phyloP scores from a whole-genome alignment of 306 rosid genomes.

The Cajanus cajan region DNA sequence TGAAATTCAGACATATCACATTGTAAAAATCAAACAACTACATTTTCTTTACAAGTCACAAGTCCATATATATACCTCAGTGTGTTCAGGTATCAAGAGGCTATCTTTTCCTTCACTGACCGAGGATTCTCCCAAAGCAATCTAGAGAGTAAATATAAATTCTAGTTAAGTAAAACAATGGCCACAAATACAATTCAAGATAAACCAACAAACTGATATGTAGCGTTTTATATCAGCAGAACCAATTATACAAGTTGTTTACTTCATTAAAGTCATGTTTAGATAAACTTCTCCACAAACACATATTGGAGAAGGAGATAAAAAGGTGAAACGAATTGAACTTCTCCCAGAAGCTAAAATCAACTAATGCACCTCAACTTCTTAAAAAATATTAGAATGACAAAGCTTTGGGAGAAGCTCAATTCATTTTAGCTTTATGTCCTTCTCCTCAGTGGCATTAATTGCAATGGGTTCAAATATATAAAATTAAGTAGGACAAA shows the following conservation, averaged over 20 bases:
- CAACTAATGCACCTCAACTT: neutral
- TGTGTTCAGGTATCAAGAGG: conserved; percentile 66
- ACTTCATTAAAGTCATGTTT: neutral
- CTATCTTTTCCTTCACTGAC: conserved; percentile 71
- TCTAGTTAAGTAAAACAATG: neutral
- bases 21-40: neutral
- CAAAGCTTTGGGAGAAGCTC: neutral
- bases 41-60: conserved; percentile 1
- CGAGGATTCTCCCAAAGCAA: conserved; percentile 55
- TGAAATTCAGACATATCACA: neutral
- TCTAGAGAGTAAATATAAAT: conserved; percentile 39
- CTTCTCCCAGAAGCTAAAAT: neutral
- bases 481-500: no score
- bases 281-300: neutral
- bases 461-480: no score
- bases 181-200: neutral
- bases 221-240: neutral
- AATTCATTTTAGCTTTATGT: neutral
- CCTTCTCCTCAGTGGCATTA: neutral
- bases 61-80: conserved; percentile 50
- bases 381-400: neutral
- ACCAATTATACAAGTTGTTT: neutral
- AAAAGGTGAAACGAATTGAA: neutral
- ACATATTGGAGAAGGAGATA: neutral
- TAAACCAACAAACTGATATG: neutral